Conservation (phyloP, 78 protist species). For the Anaeramoeba flamelloides region DNA sequence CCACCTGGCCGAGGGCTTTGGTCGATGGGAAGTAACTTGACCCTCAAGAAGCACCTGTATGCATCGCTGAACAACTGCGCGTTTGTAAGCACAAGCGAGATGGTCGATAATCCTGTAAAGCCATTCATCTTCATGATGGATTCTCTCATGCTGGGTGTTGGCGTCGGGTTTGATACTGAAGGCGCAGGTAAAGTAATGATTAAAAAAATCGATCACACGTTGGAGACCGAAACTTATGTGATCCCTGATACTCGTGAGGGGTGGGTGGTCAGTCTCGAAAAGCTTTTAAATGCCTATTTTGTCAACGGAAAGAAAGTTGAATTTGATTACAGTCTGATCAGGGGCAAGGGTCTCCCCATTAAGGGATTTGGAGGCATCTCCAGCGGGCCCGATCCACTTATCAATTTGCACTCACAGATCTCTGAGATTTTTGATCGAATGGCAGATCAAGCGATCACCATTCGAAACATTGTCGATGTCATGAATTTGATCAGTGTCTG, state of each 20-base stretch:
- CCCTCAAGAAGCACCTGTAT: conserved; percentile 40
- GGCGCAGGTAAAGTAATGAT: conserved; percentile 32
- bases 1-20: conserved; percentile 72
- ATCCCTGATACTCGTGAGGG: conserved; percentile 55
- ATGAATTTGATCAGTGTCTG: conserved; percentile 69
- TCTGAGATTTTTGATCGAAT: conserved; percentile 3
- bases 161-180: conserved; percentile 57
- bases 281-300: conserved; percentile 34
- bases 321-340: neutral
- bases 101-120: conserved; percentile 27
- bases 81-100: conserved; percentile 45
- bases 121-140: conserved; percentile 75
- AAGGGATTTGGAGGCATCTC: conserved; percentile 68
- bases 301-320: conserved; percentile 5
- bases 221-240: neutral
- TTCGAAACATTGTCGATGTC: conserved; percentile 53
- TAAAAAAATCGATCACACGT: conserved; percentile 21
- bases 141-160: conserved; percentile 68
- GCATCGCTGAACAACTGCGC: conserved; percentile 71
- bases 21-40: conserved; percentile 60
- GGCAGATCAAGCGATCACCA: conserved; percentile 21
- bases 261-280: conserved; percentile 50
- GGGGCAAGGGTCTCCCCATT: neutral
- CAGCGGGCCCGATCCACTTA: conserved; percentile 50
- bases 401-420: conserved; percentile 30